Percentiles rank a stretch among this genome's conserved stretches.
These are phyloP conservation scores for Yamadazyma oceani DNA, from an alignment of 1,139 yeast species.

Conservation along the genomic window DNA sequence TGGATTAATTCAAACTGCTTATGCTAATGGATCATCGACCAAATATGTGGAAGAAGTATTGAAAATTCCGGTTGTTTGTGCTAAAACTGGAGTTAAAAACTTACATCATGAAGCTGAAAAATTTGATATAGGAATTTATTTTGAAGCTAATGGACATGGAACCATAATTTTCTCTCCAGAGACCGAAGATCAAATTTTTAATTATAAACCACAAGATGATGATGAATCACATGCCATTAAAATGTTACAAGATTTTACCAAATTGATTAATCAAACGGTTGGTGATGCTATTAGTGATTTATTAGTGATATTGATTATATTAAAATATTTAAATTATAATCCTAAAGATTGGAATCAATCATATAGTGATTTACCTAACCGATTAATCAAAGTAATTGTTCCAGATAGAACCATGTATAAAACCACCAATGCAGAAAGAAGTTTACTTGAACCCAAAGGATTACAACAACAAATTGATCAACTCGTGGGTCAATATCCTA, in stretches of 20 bases:
- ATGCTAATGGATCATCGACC: constrained; percentile 94
- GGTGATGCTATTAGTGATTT: constrained; percentile 96
- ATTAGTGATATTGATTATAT: constrained; percentile 68
- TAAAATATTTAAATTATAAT: constrained; percentile 51
- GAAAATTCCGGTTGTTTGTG: constrained; percentile 78
- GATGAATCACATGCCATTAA: constrained; percentile 43
- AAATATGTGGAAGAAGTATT: constrained; percentile 61
- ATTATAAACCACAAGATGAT: constrained; percentile 22
- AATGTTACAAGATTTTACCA: constrained; percentile 56
- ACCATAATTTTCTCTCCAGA: constrained; percentile 79
- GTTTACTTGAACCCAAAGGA: constrained; percentile 72
- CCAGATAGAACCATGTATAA: constrained; percentile 76
- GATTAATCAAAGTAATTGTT: constrained; percentile 76
- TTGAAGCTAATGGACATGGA: constrained; percentile 99
- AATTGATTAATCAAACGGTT: constrained; percentile 89
- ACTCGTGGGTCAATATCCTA: constrained; percentile 53
- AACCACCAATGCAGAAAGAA: constrained; percentile 90
- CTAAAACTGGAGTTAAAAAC: constrained; percentile 96
- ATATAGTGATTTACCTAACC: constrained; percentile 85
- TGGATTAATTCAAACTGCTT: constrained; percentile 96
- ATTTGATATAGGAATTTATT: constrained; percentile 89
- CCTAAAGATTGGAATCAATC: constrained; percentile 76
- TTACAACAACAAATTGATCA: constrained; percentile 73
- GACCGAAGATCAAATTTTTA: constrained; percentile 41
- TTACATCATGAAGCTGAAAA: constrained; percentile 84